phyloP scores from a whole-genome alignment of 192 early-diverging fungal species.

The Backusella mclennaniae region DNA sequence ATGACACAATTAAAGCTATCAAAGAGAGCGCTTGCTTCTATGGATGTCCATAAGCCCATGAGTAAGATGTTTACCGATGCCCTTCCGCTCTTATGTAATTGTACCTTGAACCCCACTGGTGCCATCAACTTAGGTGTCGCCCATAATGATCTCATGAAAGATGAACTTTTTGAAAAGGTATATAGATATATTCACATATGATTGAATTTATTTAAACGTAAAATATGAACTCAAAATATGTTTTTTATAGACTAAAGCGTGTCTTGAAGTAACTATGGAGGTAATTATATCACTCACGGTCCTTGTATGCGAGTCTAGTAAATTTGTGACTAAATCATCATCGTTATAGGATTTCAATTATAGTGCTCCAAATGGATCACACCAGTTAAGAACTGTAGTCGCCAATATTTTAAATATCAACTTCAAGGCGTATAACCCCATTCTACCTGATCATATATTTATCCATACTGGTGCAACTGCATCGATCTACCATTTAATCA shows the following conservation, averaged over 20 bases:
- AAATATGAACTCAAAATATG: neutral
- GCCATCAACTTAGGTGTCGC: slow-evolving; percentile 67
- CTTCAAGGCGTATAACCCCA: slow-evolving; percentile 45
- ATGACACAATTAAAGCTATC: slow-evolving; percentile 3
- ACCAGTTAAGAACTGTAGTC: slow-evolving; percentile 51
- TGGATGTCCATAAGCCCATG: neutral
- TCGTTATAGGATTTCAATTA: slow-evolving; percentile 41
- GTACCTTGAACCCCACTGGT: slow-evolving; percentile 54
- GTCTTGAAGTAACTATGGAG: too few relatives aligned
- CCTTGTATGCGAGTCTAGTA: neutral
- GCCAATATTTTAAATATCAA: slow-evolving; percentile 66
- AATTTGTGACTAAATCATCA: too few relatives aligned
- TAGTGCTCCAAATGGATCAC: slow-evolving; percentile 52
- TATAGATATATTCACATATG: too few relatives aligned
- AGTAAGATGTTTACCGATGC: neutral
- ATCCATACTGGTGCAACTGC: slow-evolving; percentile 66
- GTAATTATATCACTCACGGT: neutral
- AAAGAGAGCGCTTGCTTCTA: neutral
- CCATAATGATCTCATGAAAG: too few relatives aligned
- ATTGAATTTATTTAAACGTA: too few relatives aligned
- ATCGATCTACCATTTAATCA: slow-evolving; percentile 62
- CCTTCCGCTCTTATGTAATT: neutral
- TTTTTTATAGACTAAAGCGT: neutral
- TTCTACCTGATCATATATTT: slow-evolving; percentile 54
- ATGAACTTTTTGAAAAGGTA: too few relatives aligned